A percentile compares a stretch with the other conserved stretches of the same genome.
Conservation (phyloP, 1,284 basidiomycete genomes). For the Phellopilus nigrolimitatus region DNA sequence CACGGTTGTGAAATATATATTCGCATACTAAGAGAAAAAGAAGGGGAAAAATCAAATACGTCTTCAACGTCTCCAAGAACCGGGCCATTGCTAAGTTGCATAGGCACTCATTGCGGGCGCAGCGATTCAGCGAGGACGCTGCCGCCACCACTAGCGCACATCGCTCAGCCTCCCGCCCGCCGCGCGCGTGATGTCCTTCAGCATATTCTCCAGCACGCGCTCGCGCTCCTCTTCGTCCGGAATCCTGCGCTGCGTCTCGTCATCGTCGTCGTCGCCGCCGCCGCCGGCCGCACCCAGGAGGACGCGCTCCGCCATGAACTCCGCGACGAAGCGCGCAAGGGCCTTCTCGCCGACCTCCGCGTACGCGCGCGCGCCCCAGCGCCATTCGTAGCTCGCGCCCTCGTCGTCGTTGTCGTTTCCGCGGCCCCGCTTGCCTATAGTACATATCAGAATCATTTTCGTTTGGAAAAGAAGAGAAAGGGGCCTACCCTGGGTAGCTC, state of each 20-base stretch:
- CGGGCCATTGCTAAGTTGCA: no score
- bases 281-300: constrained; percentile 30
- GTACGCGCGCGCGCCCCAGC: constrained; percentile 71
- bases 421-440: constrained; percentile 47
- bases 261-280: constrained; percentile 40
- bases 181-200: constrained; percentile 55
- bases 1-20: no score
- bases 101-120: no score
- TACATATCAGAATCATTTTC: neutral
- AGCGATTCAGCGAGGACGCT: no score
- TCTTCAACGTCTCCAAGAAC: no score
- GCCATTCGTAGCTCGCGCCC: constrained; percentile 61
- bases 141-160: neutral
- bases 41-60: no score
- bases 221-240: constrained; percentile 25
- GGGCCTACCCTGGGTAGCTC: constrained; percentile 13
- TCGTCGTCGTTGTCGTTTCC: constrained; percentile 39
- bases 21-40: no score
- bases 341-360: constrained; percentile 67
- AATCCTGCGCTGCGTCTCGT: constrained; percentile 27
- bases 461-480: neutral
- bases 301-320: constrained; percentile 62
- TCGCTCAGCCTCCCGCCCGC: constrained; percentile 49
- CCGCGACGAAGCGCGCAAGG: constrained; percentile 61
- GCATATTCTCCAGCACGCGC: constrained; percentile 42